Evolutionary conservation across 2,329 filamentous ascomycete genomes (phyloP), one percentile per base, ranked within the genome.

Genomic region (Eurotiales sp.): DNA sequence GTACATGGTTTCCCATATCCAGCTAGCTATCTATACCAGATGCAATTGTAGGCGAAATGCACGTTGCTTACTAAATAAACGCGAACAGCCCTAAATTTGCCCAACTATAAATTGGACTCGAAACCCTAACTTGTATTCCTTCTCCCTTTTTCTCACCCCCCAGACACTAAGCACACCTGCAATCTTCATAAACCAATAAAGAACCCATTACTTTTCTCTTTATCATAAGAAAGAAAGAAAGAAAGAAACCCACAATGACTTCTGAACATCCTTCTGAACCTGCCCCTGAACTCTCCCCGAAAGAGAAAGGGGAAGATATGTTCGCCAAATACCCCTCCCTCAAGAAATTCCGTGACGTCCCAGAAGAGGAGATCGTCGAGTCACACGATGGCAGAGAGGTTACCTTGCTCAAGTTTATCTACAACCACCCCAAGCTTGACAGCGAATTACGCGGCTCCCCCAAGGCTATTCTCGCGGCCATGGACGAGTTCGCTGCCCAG

Each of bases 401-500:
- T 10, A 29, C 23, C n/a, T 75, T 90, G 3, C 71, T 89, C 15
- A 79, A 85, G 54, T 87, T 79, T 61, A 72, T 90, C 39, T 84
- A 83, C 63, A 70, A 68, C 48, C 78, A 80, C 39, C 73, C 80
- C 1, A 72, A 82, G 47, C 67, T 86, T 36, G 76, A 82, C 3
- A 45, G 41, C 23, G 69, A 80, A 52, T 75, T 89, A 45, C 76
- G 81, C 46, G 80, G 79, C 17, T 82, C 79, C 6, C 85, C 86
- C 0, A 61, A 74, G 11, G 74, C 74, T 49, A 79, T 90, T 1
- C 73, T 88, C 0, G 71, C 74, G 25, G 82, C 79, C 37, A 87
- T 90, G 64, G 86, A 90, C 62, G 81, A 85, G 49, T 90, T 76
- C 64, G 81, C 72, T 14, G 70, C 78, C 25, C 83, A 78, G 2